Percentiles rank a stretch among this genome's conserved stretches.
These are phyloP conservation scores for Homolaphlyctis polyrhiza DNA, from an alignment of 371 early-diverging fungal species.

Conservation along the genomic window DNA sequence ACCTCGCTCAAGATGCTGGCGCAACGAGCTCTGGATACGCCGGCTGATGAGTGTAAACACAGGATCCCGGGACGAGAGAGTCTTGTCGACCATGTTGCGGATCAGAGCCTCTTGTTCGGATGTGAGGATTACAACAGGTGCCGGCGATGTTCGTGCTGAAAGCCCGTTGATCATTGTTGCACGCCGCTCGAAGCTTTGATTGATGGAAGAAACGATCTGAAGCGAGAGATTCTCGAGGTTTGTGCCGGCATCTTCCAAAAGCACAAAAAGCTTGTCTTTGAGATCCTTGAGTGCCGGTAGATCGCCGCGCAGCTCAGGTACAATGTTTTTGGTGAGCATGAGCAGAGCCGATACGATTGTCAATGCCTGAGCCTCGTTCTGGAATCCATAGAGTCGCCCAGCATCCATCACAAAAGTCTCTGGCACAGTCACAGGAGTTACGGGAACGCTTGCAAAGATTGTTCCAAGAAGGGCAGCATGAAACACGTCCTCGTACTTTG, in stretches of 20 bases:
- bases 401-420: slow-evolving; percentile 69
- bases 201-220: slow-evolving; percentile 23
- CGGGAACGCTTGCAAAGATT: slow-evolving; percentile 34
- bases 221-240: slow-evolving; percentile 39
- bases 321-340: slow-evolving; percentile 64
- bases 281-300: slow-evolving; percentile 27
- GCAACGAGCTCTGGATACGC: slow-evolving; percentile 49
- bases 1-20: slow-evolving; percentile 49
- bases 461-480: slow-evolving; percentile 60
- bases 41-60: slow-evolving; percentile 61
- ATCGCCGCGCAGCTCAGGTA: slow-evolving; percentile 33
- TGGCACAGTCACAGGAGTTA: slow-evolving; percentile 41
- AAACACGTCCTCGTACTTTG: slow-evolving; percentile 49
- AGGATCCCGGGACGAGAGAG: slow-evolving; percentile 61
- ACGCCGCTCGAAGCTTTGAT: neutral
- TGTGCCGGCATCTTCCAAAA: slow-evolving; percentile 48
- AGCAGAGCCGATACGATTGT: slow-evolving; percentile 61
- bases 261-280: slow-evolving; percentile 44
- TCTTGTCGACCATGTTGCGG: slow-evolving; percentile 66
- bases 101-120: slow-evolving; percentile 46
- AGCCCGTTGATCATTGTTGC: neutral
- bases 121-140: slow-evolving; percentile 3
- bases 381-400: slow-evolving; percentile 51
- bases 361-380: slow-evolving; percentile 64
- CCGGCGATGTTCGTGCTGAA: neutral